Base-by-base conservation (phyloP, 345 rosid genomes). In the Rhodamnia rubescens region DNA sequence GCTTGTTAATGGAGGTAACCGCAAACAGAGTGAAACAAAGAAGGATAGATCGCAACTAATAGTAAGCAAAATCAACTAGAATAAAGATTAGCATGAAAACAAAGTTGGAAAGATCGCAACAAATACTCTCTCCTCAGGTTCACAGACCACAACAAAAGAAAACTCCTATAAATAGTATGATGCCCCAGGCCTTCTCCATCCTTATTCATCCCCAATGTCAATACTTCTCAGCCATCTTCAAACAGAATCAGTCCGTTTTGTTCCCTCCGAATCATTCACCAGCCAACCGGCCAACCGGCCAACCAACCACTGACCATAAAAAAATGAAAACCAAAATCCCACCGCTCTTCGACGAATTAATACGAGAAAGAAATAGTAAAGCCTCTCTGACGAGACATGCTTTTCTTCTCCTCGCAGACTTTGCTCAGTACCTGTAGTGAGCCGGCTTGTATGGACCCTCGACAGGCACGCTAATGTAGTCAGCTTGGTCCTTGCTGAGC, bases 401-500 rank as follows among this genome's bases (percentile, higher is more conserved):
- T 27, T 22, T 53, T 11, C 52, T 69, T 29, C 53, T 50, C 83
- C 53, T 4, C 32, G 11, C 21, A 47, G 22, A 50, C 22, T 29
- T 50, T 14, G 53, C 93, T 94, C 92, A 96, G 91, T 96, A 96
- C 96, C 99, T 95, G 92, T 96, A 96, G 89, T 90, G 92, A 85
- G 95, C 88, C 84, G 99, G 98, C 99, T 96, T 96, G 95, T 96
- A 96, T 11, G 99, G 99, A 87, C 99, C 99, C 88, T 96, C 98
- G 16, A 94, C 82, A 1, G 99, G 95, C 83, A 96, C 90, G 32
- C 93, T 96, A 87, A 96, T 90, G 92, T 96, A 96, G 87, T 95
- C 97, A 53, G 99, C 93, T 90, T 96, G 99, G 10, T 92, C 98
- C 96, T 95, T 94, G 89, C 87, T 2, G 53, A 96, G 93, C 94